Evolutionary conservation across 306 rosid species (phyloP).

Genomic region (Pyrus bretschneideri): DNA sequence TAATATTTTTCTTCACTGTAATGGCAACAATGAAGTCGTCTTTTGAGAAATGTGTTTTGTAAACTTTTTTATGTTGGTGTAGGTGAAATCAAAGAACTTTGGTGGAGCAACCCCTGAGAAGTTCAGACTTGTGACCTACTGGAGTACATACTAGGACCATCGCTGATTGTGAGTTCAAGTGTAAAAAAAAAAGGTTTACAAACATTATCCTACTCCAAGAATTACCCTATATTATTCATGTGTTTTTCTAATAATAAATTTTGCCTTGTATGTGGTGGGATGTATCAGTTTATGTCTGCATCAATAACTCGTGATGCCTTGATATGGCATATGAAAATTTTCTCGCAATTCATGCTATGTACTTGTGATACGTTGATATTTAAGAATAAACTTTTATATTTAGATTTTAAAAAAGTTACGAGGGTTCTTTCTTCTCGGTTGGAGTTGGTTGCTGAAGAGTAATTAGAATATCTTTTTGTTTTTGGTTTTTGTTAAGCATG

Average conservation of each 20-base stretch:
- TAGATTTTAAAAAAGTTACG: not conserved
- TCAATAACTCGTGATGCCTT: not conserved
- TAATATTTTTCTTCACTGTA: slow-evolving; percentile 3
- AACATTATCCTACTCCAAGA: not conserved
- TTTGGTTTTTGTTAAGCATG: not conserved
- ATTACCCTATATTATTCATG: not conserved
- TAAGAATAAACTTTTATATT: slow-evolving; percentile 7
- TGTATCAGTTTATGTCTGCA: not conserved
- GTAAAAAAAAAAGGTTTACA: not conserved
- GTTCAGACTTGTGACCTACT: not conserved
- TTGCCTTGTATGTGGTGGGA: not conserved
- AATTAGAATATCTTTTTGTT: not conserved
- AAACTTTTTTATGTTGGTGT: slow-evolving; percentile 11
- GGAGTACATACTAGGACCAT: not conserved
- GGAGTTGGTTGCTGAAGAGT: not conserved
- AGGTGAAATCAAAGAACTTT: slow-evolving; percentile 8
- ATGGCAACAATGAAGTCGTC: slow-evolving; percentile 3
- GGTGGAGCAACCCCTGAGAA: slow-evolving; percentile 7
- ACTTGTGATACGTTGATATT: slow-evolving; percentile 1
- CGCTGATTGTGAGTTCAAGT: slow-evolving; percentile 1
- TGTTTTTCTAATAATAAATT: not conserved
- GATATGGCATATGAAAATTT: not conserved
- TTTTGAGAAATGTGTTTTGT: not conserved
- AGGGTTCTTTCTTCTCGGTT: not conserved
- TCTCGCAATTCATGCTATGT: not conserved